Base-by-base conservation (phyloP, 495 filamentous ascomycete genomes). In the Hyaloscypha hepaticicola region DNA sequence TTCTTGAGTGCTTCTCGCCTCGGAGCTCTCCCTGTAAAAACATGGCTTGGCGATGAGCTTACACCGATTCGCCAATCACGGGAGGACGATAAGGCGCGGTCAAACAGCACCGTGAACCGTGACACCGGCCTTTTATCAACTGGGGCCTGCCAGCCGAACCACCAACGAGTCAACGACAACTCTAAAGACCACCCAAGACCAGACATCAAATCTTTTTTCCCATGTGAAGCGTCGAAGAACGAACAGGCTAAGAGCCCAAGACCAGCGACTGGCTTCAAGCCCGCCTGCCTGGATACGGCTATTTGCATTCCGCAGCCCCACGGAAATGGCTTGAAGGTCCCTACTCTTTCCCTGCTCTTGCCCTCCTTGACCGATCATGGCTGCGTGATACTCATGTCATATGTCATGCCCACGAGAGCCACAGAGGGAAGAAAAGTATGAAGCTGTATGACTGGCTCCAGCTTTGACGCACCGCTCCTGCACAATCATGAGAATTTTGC, bases 81-180 rank as follows among this genome's bases (percentile, higher is more conserved):
- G 16, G 11, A 7, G 5, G 5, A 22, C 61, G 61, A 64, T 64
- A 64, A 64, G 61, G 41, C 19, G 29, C 61, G 61, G 61, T 64
- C n/a, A n/a, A n/a, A n/a, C n/a, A n/a, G n/a, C n/a, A n/a, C n/a
- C n/a, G n/a, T n/a, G n/a, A n/a, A n/a, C n/a, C n/a, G n/a, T n/a
- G 61, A 64, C 61, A 64, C 61, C 61, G 61, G 61, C 19, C 31
- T 33, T 34, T 64, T 64, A 58, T 64, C 59, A 61, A 61, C 38
- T 16, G 38, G 7, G 7, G 38, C 38, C 38, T 12, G 38, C 12
- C 9, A 14, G 8, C 14, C 38, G 8, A 41, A 14, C 38, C 38
- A 5, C 9, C 31, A 33, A 12, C 1, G 31, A 33, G 31, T 12
- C 38, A 19, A 45, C 38, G 7, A 45, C 38, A 45, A 16, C 38